Percentiles rank a stretch among this genome's conserved stretches.
phyloP scores from a whole-genome alignment of 768 basidiomycete genomes.

The Cystobasidium onofrii region DNA sequence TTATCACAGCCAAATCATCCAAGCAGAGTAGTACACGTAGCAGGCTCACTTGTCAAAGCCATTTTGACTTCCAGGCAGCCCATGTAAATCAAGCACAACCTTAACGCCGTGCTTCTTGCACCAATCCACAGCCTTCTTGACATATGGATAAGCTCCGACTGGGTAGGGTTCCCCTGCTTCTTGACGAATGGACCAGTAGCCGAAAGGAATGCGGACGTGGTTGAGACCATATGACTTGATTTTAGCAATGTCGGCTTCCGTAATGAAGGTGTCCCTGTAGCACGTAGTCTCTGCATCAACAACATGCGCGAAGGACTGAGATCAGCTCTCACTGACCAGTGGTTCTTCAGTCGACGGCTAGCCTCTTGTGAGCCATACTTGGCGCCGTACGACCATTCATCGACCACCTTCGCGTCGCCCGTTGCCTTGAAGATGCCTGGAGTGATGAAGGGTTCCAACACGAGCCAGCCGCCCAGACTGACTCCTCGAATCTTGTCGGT shows the following conservation, averaged over 20 bases:
- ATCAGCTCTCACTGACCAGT: neutral
- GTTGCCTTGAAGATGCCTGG: constrained; percentile 67
- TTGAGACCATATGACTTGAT: constrained; percentile 31
- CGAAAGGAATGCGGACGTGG: constrained; percentile 27
- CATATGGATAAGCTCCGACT: constrained; percentile 29
- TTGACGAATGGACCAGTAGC: constrained; percentile 6
- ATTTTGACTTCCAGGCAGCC: constrained; percentile 33
- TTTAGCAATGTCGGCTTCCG: neutral
- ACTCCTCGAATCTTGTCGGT: constrained; percentile 68
- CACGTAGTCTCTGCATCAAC: neutral
- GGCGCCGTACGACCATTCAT: constrained; percentile 54
- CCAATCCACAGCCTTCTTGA: constrained; percentile 34
- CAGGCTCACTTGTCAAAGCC: constrained; percentile 35
- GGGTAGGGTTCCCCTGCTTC: constrained; percentile 16
- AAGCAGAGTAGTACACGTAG: neutral
- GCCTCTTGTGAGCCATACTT: constrained; percentile 6
- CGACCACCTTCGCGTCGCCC: constrained; percentile 55
- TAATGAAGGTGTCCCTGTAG: constrained; percentile 27
- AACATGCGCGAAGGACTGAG: neutral
- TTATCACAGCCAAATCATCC: no score
- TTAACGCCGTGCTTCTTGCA: constrained; percentile 29
- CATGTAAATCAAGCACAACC: constrained; percentile 35
- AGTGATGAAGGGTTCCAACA: constrained; percentile 66
- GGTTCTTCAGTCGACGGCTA: constrained; percentile 5
- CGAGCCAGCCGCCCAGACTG: constrained; percentile 65